Evolutionary conservation across 257 asterid species (phyloP).

Genomic region (Rhazya stricta): DNA sequence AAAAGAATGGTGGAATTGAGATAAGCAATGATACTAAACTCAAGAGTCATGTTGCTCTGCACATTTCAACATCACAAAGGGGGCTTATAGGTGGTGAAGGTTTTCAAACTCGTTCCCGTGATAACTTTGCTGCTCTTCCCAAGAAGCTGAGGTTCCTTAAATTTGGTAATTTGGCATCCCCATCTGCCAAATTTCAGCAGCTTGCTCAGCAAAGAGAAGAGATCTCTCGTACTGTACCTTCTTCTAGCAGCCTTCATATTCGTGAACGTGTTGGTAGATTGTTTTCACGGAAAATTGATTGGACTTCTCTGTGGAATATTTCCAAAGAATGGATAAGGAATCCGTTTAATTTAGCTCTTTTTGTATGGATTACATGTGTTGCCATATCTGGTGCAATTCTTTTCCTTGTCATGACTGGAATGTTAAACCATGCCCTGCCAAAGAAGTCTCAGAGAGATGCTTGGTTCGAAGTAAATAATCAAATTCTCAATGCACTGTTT

Average conservation of each 20-base stretch:
- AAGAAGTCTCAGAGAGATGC: constrained; percentile 64
- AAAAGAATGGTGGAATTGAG: constrained; percentile 34
- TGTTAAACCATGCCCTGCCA: constrained; percentile 69
- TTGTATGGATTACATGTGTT: constrained; percentile 59
- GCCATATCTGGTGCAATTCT: constrained; percentile 87
- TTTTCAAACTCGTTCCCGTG: constrained; percentile 25
- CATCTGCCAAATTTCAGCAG: constrained; percentile 58
- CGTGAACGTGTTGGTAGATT: constrained; percentile 64
- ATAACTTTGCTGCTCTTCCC: constrained; percentile 30
- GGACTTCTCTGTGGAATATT: constrained; percentile 43
- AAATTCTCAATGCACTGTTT: constrained; percentile 78
- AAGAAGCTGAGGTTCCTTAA: constrained; percentile 43
- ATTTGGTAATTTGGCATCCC: constrained; percentile 57
- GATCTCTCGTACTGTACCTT: constrained; percentile 69
- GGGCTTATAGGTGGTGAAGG: constrained; percentile 43
- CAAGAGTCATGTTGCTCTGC: constrained; percentile 32
- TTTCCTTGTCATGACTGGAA: constrained; percentile 84
- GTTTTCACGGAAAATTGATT: constrained; percentile 54
- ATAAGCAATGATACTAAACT: constrained; percentile 29
- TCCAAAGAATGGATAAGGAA: constrained; percentile 71
- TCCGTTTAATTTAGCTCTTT: constrained; percentile 70
- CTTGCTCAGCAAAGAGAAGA: constrained; percentile 59
- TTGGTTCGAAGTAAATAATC: constrained; percentile 92
- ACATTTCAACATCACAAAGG: constrained; percentile 54
- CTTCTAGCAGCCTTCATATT: constrained; percentile 62